Evolutionary conservation across 495 filamentous ascomycete genomes (phyloP).

Genomic region (Rostrohypoxylon terebratum): DNA sequence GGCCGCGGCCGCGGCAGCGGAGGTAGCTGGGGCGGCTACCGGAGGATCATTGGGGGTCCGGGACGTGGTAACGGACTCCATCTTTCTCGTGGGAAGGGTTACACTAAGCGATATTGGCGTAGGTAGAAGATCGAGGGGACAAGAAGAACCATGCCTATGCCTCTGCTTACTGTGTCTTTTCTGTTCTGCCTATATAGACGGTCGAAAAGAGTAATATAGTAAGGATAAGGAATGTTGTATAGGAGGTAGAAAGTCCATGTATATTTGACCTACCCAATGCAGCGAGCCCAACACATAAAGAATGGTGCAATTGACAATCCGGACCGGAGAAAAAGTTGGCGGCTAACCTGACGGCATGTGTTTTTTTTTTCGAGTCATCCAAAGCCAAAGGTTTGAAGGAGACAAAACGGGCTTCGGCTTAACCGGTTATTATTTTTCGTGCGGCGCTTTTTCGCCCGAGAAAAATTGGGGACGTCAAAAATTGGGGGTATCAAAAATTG

Average conservation of each 20-base stretch:
- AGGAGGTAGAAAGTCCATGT: slow-evolving; percentile 11
- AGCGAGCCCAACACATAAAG: slow-evolving; percentile 45
- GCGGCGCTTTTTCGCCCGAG: slow-evolving; percentile 41
- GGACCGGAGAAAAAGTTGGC: slow-evolving; percentile 38
- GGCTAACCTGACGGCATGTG: slow-evolving; percentile 34
- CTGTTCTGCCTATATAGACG: slow-evolving; percentile 22
- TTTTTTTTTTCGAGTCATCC: slow-evolving; percentile 13
- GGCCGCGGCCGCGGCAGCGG: slow-evolving; percentile 25
- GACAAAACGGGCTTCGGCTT: slow-evolving; percentile 21
- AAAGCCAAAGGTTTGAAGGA: slow-evolving; percentile 5
- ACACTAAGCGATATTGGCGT: slow-evolving; percentile 36
- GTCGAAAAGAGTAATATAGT: slow-evolving; percentile 34
- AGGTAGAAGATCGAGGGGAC: slow-evolving; percentile 37
- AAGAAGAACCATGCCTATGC: slow-evolving; percentile 41
- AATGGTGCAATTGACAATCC: slow-evolving; percentile 23
- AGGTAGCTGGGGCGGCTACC: slow-evolving; percentile 31
- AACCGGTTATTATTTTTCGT: slow-evolving; percentile 48
- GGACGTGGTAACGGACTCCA: slow-evolving; percentile 40
- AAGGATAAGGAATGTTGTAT: slow-evolving; percentile 23
- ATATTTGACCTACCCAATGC: slow-evolving; percentile 38
- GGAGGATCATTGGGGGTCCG: slow-evolving; percentile 35
- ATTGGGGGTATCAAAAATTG: too few relatives aligned
- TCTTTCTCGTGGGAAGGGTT: slow-evolving; percentile 32
- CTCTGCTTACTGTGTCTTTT: slow-evolving; percentile 40
- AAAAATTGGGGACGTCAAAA: slow-evolving; percentile 24